phyloP scores from a whole-genome alignment of 2,329 filamentous ascomycete genomes.

The Ceratocystis colombiana region DNA sequence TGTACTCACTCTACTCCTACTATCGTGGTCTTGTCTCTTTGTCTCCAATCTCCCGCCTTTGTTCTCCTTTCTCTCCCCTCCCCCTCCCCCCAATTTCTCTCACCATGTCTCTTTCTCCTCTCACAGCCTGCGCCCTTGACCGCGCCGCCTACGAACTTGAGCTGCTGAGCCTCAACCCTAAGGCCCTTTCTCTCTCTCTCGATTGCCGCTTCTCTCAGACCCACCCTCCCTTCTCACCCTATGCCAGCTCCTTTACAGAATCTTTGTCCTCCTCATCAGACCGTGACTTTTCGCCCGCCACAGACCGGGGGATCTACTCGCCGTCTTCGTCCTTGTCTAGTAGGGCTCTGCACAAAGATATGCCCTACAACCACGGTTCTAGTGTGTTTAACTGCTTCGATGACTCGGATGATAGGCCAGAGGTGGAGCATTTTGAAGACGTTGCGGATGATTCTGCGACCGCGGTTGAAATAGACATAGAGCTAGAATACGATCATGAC shows the following conservation, averaged over 20 bases:
- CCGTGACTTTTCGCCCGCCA: slow-evolving; percentile 7
- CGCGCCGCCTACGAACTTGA: slow-evolving; percentile 17
- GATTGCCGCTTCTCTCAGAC: slow-evolving; percentile 18
- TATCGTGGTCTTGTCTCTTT: neutral
- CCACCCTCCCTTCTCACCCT: slow-evolving; percentile 15
- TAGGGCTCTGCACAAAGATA: neutral
- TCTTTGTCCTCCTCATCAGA: slow-evolving; percentile 17
- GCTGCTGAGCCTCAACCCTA: slow-evolving; percentile 14
- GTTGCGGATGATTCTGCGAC: neutral
- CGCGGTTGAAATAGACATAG: neutral
- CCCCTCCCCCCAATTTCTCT: neutral
- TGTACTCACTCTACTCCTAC: too few relatives aligned
- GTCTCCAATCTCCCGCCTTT: too few relatives aligned
- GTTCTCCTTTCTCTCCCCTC: neutral
- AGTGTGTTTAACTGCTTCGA: slow-evolving; percentile 3
- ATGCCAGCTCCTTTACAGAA: neutral
- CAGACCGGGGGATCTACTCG: neutral
- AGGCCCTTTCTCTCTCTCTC: slow-evolving; percentile 17
- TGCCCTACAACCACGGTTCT: neutral
- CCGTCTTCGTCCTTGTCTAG: neutral
- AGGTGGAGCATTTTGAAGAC: slow-evolving; percentile 19
- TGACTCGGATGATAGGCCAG: slow-evolving; percentile 3
- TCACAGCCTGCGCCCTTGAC: slow-evolving; percentile 17
- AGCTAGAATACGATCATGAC: neutral
- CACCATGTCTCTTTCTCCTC: slow-evolving; percentile 3